Evolutionary conservation across 225 moss, liverwort and hornwort genomes (phyloP), one percentile per base, ranked within the genome.

Genomic region (Polytrichum formosum): DNA sequence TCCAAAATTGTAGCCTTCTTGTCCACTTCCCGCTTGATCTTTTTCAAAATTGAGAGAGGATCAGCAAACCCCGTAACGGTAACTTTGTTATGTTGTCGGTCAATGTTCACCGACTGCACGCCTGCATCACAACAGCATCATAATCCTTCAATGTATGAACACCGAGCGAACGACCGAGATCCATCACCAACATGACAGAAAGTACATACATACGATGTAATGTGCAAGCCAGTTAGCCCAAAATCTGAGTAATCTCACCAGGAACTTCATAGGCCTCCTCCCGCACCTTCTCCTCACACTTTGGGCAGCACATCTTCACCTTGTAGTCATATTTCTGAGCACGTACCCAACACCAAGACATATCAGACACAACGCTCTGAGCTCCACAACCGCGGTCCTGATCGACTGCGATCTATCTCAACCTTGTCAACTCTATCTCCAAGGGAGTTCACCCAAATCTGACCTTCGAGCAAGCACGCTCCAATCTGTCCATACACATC

Each of bases 301-400:
- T 83, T 35, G 33, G 61, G 73, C 86, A 86, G 29, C 82, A 86
- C 79, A 86, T 83, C 75, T 77, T 83, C 70, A 86, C 86, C 64
- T 63, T 73, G 17, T 26, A 86, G 22, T 82, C 82, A 4, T 67
- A 2, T 78, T 76, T 86, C 82, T 86, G 73, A n/a, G 71, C 16
- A 28, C 27, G 18, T 4, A 29, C 28, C 59, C 23, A 8, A 22
- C 59, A 6, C 59, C 21, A 22, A n/a, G 16, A 13, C 46, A 16
- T 4, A 1, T 46, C 16, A 46, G 16, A 46, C 16, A 46, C 46
- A 16, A 3, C 2, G 13, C 46, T 46, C 46, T 46, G 3, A 46
- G 9, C 9, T 2, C 9, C 37, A 37, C 37, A 37, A 7, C 33
- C 7, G 31, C 9, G 3, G 13, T 16, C 46, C 3, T 46, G 46